A percentile compares a stretch with the other conserved stretches of the same genome.
phyloP scores from a whole-genome alignment of 768 basidiomycete genomes.

The Boletus reticuloceps region DNA sequence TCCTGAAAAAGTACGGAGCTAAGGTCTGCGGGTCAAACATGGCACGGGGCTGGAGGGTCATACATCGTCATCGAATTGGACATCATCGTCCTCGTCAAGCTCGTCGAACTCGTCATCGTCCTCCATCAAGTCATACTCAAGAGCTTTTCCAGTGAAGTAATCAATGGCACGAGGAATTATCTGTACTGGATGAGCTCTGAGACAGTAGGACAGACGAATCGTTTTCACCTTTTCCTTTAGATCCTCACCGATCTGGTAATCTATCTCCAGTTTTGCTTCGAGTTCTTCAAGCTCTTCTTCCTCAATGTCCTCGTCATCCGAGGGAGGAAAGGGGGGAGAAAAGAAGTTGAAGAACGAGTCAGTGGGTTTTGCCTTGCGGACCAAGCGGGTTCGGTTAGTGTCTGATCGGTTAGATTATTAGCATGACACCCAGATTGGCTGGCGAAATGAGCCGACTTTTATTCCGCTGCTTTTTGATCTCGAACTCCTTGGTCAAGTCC shows the following conservation, averaged over 20 bases:
- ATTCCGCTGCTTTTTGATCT: slow-evolving; percentile 99
- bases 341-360: slow-evolving; percentile 99
- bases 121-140: slow-evolving; percentile 69
- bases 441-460: slow-evolving; percentile 62
- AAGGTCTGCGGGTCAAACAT: slow-evolving; percentile 16
- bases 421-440: not conserved
- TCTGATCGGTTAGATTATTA: slow-evolving; percentile 39
- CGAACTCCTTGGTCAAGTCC: slow-evolving; percentile 94
- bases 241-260: slow-evolving; percentile 98
- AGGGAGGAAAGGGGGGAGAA: slow-evolving; percentile 71
- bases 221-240: slow-evolving; percentile 86
- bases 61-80: slow-evolving; percentile 60
- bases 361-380: slow-evolving; percentile 83
- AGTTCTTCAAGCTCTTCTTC: slow-evolving; percentile 87
- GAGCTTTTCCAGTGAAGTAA: slow-evolving; percentile 96
- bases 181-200: slow-evolving; percentile 37
- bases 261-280: slow-evolving; percentile 91
- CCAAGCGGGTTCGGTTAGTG: slow-evolving; percentile 79
- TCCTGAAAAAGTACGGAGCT: slow-evolving; percentile 41
- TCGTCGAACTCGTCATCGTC: slow-evolving; percentile 63
- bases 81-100: slow-evolving; percentile 49
- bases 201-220: not conserved
- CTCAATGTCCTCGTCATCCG: slow-evolving; percentile 70
- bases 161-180: slow-evolving; percentile 94
- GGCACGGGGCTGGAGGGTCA: slow-evolving; percentile 21